phyloP scores from a whole-genome alignment of 495 filamentous ascomycete genomes.

The Penicillium pancosmium region DNA sequence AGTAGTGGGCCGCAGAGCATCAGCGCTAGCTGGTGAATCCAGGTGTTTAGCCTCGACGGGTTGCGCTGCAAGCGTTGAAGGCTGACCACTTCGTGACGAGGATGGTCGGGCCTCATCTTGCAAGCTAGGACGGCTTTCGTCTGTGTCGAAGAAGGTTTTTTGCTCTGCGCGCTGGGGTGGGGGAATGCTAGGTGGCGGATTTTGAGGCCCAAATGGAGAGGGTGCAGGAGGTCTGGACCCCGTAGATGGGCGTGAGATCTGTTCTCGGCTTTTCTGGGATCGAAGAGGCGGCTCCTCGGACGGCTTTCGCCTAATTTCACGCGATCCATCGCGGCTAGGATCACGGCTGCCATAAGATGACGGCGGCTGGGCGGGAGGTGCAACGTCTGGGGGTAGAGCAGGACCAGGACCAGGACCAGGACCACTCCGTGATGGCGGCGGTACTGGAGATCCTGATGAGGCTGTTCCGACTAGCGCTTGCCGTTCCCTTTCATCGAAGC shows the following conservation, averaged over 20 bases:
- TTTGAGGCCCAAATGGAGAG: constrained; percentile 27
- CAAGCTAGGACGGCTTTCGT: constrained; percentile 17
- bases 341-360: constrained; percentile 35
- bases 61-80: constrained; percentile 17
- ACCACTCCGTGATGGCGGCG: constrained; percentile 38
- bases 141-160: constrained; percentile 25
- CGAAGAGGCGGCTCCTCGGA: constrained; percentile 47
- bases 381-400: constrained; percentile 37
- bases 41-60: constrained; percentile 22
- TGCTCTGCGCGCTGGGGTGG: constrained; percentile 28
- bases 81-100: constrained; percentile 33
- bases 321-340: constrained; percentile 42
- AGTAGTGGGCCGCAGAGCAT: constrained; percentile 36
- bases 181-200: constrained; percentile 27
- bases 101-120: constrained; percentile 28
- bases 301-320: constrained; percentile 36
- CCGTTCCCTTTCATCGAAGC: constrained; percentile 79
- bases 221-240: constrained; percentile 30
- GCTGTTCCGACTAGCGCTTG: constrained; percentile 65
- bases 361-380: constrained; percentile 31
- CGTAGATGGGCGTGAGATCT: constrained; percentile 45
- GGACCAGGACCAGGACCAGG: constrained; percentile 28
- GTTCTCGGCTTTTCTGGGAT: constrained; percentile 51
- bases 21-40: constrained; percentile 30
- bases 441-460: constrained; percentile 33